A percentile compares a stretch with the other conserved stretches of the same genome.
Evolutionary conservation across 257 asterid species (phyloP).

Genomic region (Mitragyna speciosa): DNA sequence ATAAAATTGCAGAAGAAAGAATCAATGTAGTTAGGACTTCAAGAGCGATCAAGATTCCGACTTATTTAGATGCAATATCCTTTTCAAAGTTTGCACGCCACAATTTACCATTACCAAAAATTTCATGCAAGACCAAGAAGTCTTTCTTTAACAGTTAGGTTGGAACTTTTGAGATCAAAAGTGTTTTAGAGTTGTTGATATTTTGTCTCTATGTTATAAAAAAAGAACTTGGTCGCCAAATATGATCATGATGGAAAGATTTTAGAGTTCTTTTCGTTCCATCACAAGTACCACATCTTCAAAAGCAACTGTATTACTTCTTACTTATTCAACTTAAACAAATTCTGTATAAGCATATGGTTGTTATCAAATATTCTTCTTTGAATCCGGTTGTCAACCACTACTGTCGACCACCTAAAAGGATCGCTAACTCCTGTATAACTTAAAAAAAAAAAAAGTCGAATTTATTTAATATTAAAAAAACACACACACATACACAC

Average conservation of each 20-base stretch:
- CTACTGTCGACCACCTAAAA: background rate
- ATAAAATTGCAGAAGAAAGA: background rate
- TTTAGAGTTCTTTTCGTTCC: background rate
- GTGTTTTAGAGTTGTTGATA: background rate
- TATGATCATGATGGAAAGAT: background rate
- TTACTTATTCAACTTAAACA: background rate
- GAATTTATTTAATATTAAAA: background rate
- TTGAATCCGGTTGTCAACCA: background rate
- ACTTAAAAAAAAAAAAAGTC: background rate
- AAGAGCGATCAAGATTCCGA: background rate
- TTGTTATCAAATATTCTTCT: too few relatives aligned
- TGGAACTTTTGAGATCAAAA: background rate
- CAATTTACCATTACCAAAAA: background rate
- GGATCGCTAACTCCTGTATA: background rate
- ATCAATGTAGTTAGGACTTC: background rate
- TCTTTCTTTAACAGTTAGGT: background rate
- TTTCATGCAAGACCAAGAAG: background rate
- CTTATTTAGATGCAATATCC: background rate
- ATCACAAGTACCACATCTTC: background rate
- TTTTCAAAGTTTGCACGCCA: background rate
- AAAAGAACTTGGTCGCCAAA: background rate
- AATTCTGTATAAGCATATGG: background rate
- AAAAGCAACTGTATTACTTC: background rate
- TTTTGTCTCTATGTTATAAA: background rate
- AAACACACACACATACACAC: too few relatives aligned